Percentiles rank a stretch among this genome's conserved stretches.
These are phyloP conservation scores for Kluyveromyces lactis DNA, from an alignment of 805 yeast species.

Conservation along the genomic window DNA sequence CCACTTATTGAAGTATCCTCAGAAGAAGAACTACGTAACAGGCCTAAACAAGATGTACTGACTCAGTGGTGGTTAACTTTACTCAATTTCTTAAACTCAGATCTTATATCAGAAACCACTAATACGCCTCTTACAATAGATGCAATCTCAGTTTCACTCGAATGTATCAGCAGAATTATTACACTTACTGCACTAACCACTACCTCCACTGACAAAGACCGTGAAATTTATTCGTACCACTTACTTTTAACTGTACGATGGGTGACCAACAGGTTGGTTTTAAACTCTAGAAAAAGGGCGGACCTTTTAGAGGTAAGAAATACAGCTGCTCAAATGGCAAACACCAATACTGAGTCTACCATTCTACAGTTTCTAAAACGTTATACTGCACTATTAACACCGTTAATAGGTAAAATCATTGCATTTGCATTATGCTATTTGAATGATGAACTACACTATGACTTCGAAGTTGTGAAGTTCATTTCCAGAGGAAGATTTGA, in stretches of 20 bases:
- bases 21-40: background rate
- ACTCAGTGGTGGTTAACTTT: constrained; percentile 29
- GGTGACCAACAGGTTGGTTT: constrained; percentile 19
- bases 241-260: constrained; percentile 21
- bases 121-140: constrained; percentile 13
- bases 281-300: constrained; percentile 15
- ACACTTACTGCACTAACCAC: constrained; percentile 7
- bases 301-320: background rate
- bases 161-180: constrained; percentile 28
- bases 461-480: constrained; percentile 11
- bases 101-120: constrained; percentile 7
- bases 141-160: constrained; percentile 25
- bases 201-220: constrained; percentile 8
- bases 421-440: constrained; percentile 26
- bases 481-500: constrained; percentile 1
- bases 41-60: constrained; percentile 14
- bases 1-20: background rate
- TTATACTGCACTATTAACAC: constrained; percentile 19
- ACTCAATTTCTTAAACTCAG: constrained; percentile 19
- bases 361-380: constrained; percentile 9
- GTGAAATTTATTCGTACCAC: constrained; percentile 20
- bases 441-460: constrained; percentile 22
- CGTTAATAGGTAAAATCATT: constrained; percentile 25
- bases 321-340: background rate
- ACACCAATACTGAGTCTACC: background rate